Base-by-base conservation (phyloP, 2,329 filamentous ascomycete species). In the Aureobasidium leucospermi region DNA sequence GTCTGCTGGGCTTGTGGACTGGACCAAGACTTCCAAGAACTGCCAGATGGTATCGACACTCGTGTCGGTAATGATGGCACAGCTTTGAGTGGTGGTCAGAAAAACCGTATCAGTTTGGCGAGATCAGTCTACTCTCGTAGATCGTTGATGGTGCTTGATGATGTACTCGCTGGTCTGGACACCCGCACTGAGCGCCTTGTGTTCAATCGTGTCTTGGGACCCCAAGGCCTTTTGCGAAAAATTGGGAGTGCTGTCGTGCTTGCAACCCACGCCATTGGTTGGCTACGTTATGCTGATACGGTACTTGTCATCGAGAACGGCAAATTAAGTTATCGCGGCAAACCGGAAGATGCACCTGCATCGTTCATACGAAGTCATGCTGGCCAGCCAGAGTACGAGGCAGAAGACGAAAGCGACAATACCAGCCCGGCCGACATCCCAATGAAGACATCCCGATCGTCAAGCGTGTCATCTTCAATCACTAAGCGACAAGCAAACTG, bases 11-110 rank as follows among this genome's bases (percentile, higher is more conserved):
- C 86, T 2, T 94, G 89, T 62, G 88, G 88, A 0, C 70, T 95
- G 45, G 80, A 81, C 55, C 89, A 89, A 67, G 90, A 95, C 65
- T 75, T 95, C 34, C 81, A 86, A 15, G 89, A 90, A 76, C 78
- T 95, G 15, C 76, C 82, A 0, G 87, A 93, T 67, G 89, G 89
- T 4, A 89, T 94, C 65, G 74, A 82, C 48, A 95, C 90, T 0
- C 88, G 92, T 67, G 89, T 95, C 56, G 90, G 90, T 10, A 87
- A 88, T 2, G 92, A 93, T 63, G 90, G 90, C 6, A 89, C 94
- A 65, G 92, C 93, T 65, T 76, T 95, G 6, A 90, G 86, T 62
- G 90, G 90, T 63, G 90, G 90, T 0, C 90, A 95, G 71, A 85
- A 89, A 67, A 92, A 89, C 87, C 82, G 90, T 56, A 81, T 94